These are phyloP conservation scores for Penicillium longicatenatum DNA, from an alignment of 495 filamentous ascomycete genomes.

Conservation along the genomic window DNA sequence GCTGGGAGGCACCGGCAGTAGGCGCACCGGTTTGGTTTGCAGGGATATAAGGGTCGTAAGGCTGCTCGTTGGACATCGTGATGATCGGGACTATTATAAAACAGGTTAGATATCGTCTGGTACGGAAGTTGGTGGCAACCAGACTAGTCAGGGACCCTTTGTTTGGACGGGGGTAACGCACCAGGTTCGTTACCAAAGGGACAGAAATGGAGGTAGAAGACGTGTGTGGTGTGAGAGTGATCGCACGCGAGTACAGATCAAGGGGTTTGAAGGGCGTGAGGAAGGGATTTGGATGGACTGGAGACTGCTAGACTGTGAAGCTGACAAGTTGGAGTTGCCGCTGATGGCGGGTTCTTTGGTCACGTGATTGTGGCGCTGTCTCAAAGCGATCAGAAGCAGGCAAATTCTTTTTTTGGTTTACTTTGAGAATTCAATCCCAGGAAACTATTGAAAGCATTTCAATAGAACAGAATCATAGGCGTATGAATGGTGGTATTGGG, in stretches of 20 bases:
- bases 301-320: constrained; percentile 22
- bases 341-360: constrained; percentile 26
- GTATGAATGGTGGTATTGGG: background rate
- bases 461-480: background rate
- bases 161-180: constrained; percentile 22
- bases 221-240: constrained; percentile 2
- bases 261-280: constrained; percentile 14
- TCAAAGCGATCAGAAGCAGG: constrained; percentile 14
- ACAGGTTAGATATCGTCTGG: constrained; percentile 20
- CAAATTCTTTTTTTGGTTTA: constrained; percentile 4
- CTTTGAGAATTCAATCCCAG: background rate
- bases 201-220: constrained; percentile 1
- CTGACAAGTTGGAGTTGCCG: constrained; percentile 43
- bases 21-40: constrained; percentile 39
- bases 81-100: constrained; percentile 15
- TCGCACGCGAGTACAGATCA: constrained; percentile 8
- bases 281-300: constrained; percentile 21
- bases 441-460: background rate
- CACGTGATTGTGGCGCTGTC: constrained; percentile 33
- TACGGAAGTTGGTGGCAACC: constrained; percentile 10
- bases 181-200: constrained; percentile 8
- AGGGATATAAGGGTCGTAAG: constrained; percentile 93
- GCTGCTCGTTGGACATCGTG: constrained; percentile 66
- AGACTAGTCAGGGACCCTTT: constrained; percentile 26
- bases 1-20: constrained; percentile 52